A percentile compares a stretch with the other conserved stretches of the same genome.
phyloP scores from a whole-genome alignment of 371 early-diverging fungal genomes.

The Mucor racemosus region DNA sequence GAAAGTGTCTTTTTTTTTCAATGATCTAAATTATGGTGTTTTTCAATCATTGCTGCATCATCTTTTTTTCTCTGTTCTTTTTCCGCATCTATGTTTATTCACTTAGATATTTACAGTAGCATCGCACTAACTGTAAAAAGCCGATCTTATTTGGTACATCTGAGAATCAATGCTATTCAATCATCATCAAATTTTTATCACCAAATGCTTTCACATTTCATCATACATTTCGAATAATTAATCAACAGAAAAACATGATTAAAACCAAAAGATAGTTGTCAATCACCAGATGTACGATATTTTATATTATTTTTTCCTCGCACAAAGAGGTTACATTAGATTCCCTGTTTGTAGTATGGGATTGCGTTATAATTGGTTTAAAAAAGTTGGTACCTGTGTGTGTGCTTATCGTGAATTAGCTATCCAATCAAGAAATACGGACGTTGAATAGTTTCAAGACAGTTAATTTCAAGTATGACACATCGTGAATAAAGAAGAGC shows the following conservation, averaged over 20 bases:
- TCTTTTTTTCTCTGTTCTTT: too few relatives aligned
- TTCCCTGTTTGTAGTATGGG: background rate
- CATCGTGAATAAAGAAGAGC: conserved; percentile 21
- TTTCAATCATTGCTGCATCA: too few relatives aligned
- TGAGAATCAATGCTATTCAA: background rate
- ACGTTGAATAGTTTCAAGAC: background rate
- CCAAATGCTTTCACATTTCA: background rate
- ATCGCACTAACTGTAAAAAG: conserved; percentile 7
- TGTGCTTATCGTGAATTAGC: background rate
- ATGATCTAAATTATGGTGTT: too few relatives aligned
- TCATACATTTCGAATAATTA: background rate
- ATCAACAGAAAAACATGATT: background rate
- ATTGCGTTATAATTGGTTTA: background rate
- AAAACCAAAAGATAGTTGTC: background rate
- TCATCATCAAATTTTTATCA: background rate
- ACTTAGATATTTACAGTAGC: background rate
- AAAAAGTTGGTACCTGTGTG: background rate
- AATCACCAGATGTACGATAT: background rate
- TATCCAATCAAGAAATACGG: background rate
- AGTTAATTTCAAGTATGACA: conserved; percentile 13
- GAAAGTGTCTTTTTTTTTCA: too few relatives aligned
- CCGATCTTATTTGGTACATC: conserved; percentile 4
- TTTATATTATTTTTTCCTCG: background rate
- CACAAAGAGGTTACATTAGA: background rate
- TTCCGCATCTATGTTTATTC: too few relatives aligned